A percentile compares a stretch with the other conserved stretches of the same genome.
phyloP scores from a whole-genome alignment of 345 rosid genomes.

The Rhodamnia rubescens region DNA sequence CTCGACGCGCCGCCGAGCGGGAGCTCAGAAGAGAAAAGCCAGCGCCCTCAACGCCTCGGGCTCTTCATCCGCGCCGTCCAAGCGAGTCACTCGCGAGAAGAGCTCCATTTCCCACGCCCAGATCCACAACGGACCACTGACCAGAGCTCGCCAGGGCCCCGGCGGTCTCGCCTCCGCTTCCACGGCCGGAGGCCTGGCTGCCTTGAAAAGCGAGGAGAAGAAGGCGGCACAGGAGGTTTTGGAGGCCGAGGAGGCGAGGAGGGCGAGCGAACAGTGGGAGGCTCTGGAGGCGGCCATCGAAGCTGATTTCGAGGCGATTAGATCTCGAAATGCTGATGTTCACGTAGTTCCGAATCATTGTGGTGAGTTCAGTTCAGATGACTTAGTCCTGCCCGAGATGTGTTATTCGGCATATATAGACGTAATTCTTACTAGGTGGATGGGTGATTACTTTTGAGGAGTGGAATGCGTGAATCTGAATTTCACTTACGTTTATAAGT shows the following conservation, averaged over 20 bases:
- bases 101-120: constrained; percentile 36
- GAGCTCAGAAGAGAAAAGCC: constrained; percentile 63
- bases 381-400: not conserved
- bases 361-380: constrained; percentile 24
- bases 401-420: not conserved
- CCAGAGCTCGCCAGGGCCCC: constrained; percentile 88
- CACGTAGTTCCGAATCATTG: constrained; percentile 92
- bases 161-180: constrained; percentile 11
- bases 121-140: constrained; percentile 84
- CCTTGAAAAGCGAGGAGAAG: constrained; percentile 19
- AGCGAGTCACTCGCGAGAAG: constrained; percentile 81
- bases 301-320: constrained; percentile 66
- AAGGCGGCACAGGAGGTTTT: constrained; percentile 1
- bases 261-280: constrained; percentile 55
- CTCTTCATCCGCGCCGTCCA: constrained; percentile 50
- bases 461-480: not conserved
- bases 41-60: constrained; percentile 29
- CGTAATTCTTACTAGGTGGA: not conserved
- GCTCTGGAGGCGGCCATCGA: constrained; percentile 70
- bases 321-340: constrained; percentile 62
- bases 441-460: not conserved
- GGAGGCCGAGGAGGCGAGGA: constrained; percentile 17
- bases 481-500: not conserved
- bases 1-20: constrained; percentile 60
- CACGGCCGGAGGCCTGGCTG: not conserved